Conservation (phyloP, 2,329 filamentous ascomycete species). For the Colletotrichum horii region DNA sequence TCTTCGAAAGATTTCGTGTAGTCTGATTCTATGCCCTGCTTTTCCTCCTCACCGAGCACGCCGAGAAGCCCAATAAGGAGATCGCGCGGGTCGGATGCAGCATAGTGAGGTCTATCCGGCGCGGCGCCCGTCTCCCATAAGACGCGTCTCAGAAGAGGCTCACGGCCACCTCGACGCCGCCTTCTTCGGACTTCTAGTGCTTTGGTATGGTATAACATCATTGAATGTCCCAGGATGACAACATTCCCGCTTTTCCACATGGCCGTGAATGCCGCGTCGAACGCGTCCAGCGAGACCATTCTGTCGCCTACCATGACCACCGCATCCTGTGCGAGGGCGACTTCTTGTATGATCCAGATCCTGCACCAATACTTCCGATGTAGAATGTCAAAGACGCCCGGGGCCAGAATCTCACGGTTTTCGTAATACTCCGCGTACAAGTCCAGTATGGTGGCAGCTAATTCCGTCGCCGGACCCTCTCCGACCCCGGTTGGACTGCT, state of each 20-base stretch:
- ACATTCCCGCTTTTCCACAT: neutral
- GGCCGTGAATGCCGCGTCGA: neutral
- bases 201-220: neutral
- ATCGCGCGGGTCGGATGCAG: constrained; percentile 26
- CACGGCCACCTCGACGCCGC: fast-evolving
- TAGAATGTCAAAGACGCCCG: constrained; percentile 22
- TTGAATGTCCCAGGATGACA: fast-evolving
- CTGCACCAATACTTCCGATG: constrained; percentile 38
- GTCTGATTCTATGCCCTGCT: neutral
- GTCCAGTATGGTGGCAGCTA: neutral
- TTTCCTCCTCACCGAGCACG: constrained; percentile 11
- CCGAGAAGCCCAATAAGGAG: constrained; percentile 23
- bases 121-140: neutral
- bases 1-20: constrained; percentile 5
- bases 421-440: constrained; percentile 4
- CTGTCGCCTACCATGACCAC: constrained; percentile 28
- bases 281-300: neutral
- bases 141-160: neutral
- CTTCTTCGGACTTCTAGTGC: neutral
- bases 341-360: constrained; percentile 37
- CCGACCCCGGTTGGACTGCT: neutral
- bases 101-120: constrained; percentile 14
- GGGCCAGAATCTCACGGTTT: neutral
- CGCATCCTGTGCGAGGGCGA: constrained; percentile 25
- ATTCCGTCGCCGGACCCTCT: neutral